Percentiles rank a stretch among this genome's conserved stretches.
These are phyloP conservation scores for Cryptococcus neoformans DNA, from an alignment of 1,284 basidiomycete species.

Conservation along the genomic window DNA sequence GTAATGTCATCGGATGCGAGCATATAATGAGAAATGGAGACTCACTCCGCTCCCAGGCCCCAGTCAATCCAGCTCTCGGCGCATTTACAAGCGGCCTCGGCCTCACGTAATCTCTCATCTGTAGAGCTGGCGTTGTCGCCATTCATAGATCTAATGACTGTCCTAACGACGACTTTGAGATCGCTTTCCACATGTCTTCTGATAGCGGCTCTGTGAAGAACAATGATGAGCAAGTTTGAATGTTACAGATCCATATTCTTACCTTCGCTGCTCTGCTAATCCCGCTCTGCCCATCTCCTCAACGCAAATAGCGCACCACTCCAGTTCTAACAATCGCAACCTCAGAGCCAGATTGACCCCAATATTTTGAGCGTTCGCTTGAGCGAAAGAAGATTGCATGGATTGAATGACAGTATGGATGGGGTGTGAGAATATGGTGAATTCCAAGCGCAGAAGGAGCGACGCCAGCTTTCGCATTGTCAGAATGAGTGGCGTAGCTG, in stretches of 20 bases:
- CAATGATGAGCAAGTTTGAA: neutral
- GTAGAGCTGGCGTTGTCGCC: conserved; percentile 14
- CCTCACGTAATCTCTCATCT: conserved; percentile 52
- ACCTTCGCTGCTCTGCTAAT: conserved; percentile 71
- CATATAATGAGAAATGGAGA: conserved; percentile 5
- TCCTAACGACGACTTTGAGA: conserved; percentile 64
- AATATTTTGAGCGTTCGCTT: conserved; percentile 1
- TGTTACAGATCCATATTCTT: conserved; percentile 34
- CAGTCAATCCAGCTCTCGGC: conserved; percentile 73
- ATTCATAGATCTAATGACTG: conserved; percentile 58
- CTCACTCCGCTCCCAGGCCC: conserved; percentile 64
- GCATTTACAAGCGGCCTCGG: conserved; percentile 69
- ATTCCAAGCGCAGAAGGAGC: conserved; percentile 39
- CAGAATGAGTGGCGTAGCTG: neutral
- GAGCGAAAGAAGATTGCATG: conserved; percentile 24
- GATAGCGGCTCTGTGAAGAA: conserved; percentile 26
- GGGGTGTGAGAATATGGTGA: conserved; percentile 37
- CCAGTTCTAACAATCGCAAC: conserved; percentile 53
- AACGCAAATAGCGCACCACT: conserved; percentile 77
- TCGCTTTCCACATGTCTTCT: conserved; percentile 52
- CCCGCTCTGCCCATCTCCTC: conserved; percentile 75
- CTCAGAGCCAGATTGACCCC: conserved; percentile 17
- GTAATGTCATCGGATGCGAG: neutral
- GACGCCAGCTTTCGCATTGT: conserved; percentile 34
- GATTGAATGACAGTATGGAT: conserved; percentile 38